Conservation (phyloP, 768 basidiomycete genomes). For the Leccinum broughii region DNA sequence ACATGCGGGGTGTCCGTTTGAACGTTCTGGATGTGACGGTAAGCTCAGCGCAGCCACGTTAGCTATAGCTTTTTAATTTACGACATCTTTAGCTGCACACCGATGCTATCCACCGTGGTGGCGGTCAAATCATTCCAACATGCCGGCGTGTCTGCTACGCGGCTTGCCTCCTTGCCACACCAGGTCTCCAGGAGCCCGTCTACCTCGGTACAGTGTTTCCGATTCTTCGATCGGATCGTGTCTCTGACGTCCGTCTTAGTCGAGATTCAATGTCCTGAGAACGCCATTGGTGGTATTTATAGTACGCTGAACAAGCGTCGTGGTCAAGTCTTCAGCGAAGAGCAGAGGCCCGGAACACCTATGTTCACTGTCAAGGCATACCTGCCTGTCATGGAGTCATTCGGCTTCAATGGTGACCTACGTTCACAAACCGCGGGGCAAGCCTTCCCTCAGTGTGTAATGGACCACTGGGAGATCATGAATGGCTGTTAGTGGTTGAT, state of each 20-base stretch:
- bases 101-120: conserved; percentile 99
- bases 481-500: conserved; percentile 60
- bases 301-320: conserved; percentile 90
- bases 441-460: conserved; percentile 96
- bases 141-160: conserved; percentile 97
- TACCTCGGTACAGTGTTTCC: conserved; percentile 67
- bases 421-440: conserved; percentile 92
- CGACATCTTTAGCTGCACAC: conserved; percentile 71
- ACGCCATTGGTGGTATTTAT: conserved; percentile 98
- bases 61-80: neutral
- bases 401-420: conserved; percentile 97
- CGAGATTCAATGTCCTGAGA: conserved; percentile 98
- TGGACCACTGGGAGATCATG: conserved; percentile 93
- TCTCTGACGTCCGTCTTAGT: conserved; percentile 46
- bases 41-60: conserved; percentile 30
- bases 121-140: conserved; percentile 97
- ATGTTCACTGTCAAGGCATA: conserved; percentile 99
- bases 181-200: conserved; percentile 93
- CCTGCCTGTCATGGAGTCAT: conserved; percentile 88
- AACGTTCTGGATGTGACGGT: conserved; percentile 96
- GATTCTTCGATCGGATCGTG: neutral
- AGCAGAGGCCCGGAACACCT: conserved; percentile 95
- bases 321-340: conserved; percentile 98
- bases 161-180: conserved; percentile 87
- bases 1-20: conserved; percentile 97